Evolutionary conservation across 305 asterid genomes (phyloP), one percentile per base, ranked within the genome.

Genomic region (Galium porrigens): DNA sequence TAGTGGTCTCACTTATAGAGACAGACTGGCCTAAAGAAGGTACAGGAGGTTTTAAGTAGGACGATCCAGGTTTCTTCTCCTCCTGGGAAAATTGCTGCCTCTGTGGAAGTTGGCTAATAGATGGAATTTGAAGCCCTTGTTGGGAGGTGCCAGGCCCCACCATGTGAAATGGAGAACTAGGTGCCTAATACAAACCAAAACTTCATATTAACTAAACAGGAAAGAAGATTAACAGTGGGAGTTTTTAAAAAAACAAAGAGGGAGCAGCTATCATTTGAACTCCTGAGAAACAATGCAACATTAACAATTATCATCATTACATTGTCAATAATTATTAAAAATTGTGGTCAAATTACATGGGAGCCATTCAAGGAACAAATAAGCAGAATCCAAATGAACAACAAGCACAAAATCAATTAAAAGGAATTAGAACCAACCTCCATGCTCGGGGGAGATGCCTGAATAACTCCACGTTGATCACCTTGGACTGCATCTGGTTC

Each of bases 61-160:
- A 84, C 59, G 91, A 71, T 14, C 73, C 76, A 53, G 82, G 59
- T 79, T 81, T 90, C 81, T 89, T 81, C 75, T 90, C 99, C 65
- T 90, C 97, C 53, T 79, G 72, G 39, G 86, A 67, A 73, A 72
- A 84, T 34, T 77, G 75, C 46, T 70, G 78, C 73, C 97, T 86
- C 69, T 74, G 90, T 15, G 85, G 78, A 61, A 73, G 83, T 75
- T 77, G 95, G 48, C 79, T 64, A 12, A 85, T 75, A 73, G 97
- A 75, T 65, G 91, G 68, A 36, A 73, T 78, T 67, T 77, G 89
- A 70, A 62, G 68, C 37, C 82, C 87, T 68, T 83, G 66, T 67
- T 77, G 95, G 33, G 83, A 37, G 61, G 74, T 70, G 58, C 83
- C 81, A 73, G 80, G 77, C 70, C 90, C 98, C 75, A 67, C 73